Percentiles rank a stretch among this genome's conserved stretches.
Evolutionary conservation across 352 stramenopile genomes (phyloP).

Genomic region (Plasmopara viticola): DNA sequence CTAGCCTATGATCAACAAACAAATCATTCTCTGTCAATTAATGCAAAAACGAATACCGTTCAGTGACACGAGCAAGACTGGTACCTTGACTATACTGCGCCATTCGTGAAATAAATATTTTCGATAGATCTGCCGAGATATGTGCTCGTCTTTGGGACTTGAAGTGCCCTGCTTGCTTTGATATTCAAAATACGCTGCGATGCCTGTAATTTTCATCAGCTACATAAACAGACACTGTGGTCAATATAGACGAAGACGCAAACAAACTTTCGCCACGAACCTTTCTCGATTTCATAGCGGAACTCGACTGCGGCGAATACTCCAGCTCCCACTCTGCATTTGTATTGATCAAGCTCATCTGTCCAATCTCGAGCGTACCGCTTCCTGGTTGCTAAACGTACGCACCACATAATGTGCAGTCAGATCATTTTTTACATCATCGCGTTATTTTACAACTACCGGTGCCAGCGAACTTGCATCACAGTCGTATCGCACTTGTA

Average conservation of each 20-base stretch:
- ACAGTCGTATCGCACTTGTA: slow-evolving; percentile 83
- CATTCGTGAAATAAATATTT: slow-evolving; percentile 86
- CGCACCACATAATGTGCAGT: slow-evolving; percentile 4
- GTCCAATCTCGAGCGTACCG: slow-evolving; percentile 56
- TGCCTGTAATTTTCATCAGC: slow-evolving; percentile 54
- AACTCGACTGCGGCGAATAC: slow-evolving; percentile 70
- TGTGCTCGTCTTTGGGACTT: slow-evolving; percentile 1
- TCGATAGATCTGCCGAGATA: slow-evolving; percentile 15
- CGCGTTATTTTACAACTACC: slow-evolving; percentile 25
- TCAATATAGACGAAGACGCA: neutral
- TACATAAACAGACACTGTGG: slow-evolving; percentile 11
- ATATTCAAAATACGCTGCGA: slow-evolving; percentile 75
- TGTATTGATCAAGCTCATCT: slow-evolving; percentile 67
- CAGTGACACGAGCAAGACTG: neutral
- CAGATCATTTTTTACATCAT: neutral
- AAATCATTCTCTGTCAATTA: slow-evolving; percentile 3
- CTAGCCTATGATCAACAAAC: slow-evolving; percentile 32
- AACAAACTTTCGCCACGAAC: slow-evolving; percentile 17
- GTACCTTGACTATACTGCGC: slow-evolving; percentile 71
- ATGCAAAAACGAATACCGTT: neutral
- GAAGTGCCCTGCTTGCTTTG: slow-evolving; percentile 13
- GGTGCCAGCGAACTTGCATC: slow-evolving; percentile 47
- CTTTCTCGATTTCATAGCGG: slow-evolving; percentile 76
- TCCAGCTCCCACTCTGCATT: slow-evolving; percentile 70
- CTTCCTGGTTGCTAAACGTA: slow-evolving; percentile 51